Evolutionary conservation across 2,329 filamentous ascomycete species (phyloP).

Genomic region (Alternaria ventricosa): DNA sequence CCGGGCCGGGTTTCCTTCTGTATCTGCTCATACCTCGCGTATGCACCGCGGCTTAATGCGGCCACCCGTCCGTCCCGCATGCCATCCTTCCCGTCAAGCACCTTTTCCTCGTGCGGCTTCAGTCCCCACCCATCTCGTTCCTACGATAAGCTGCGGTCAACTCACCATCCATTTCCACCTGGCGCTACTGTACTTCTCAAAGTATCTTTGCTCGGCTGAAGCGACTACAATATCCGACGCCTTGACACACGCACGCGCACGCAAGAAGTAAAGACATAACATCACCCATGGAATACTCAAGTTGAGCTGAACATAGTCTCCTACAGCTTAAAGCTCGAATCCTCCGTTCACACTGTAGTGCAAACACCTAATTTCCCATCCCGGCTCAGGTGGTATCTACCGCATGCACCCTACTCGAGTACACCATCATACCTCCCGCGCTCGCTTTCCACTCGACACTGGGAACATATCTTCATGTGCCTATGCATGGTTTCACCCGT

Average conservation of each 20-base stretch:
- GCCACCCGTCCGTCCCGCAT: conserved; percentile 22
- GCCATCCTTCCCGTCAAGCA: conserved; percentile 4
- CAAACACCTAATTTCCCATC: conserved; percentile 20
- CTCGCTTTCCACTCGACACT: conserved; percentile 5
- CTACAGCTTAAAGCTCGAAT: conserved; percentile 1
- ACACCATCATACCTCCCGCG: conserved; percentile 7
- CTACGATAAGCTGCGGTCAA: conserved; percentile 1
- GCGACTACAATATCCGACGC: conserved; percentile 27
- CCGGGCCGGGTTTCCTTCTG: conserved; percentile 24
- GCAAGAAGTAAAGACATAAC: conserved; percentile 21
- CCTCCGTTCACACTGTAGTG: conserved; percentile 3
- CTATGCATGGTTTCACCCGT: not conserved
- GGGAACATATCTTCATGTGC: not conserved
- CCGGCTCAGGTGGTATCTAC: conserved; percentile 39
- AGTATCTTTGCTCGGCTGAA: conserved; percentile 2
- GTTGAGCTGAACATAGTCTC: conserved; percentile 22
- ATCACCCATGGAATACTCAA: conserved; percentile 4
- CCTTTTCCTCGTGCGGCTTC: not conserved
- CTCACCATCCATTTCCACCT: not conserved
- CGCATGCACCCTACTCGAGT: conserved; percentile 17
- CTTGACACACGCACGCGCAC: conserved; percentile 32
- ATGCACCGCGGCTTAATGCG: conserved; percentile 27
- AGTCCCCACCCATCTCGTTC: not conserved
- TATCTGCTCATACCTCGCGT: conserved; percentile 17
- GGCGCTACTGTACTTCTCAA: conserved; percentile 7